A percentile compares a stretch with the other conserved stretches of the same genome.
Evolutionary conservation across 1,284 basidiomycete genomes (phyloP).

Genomic region (Cryptococcus jaspeensis): DNA sequence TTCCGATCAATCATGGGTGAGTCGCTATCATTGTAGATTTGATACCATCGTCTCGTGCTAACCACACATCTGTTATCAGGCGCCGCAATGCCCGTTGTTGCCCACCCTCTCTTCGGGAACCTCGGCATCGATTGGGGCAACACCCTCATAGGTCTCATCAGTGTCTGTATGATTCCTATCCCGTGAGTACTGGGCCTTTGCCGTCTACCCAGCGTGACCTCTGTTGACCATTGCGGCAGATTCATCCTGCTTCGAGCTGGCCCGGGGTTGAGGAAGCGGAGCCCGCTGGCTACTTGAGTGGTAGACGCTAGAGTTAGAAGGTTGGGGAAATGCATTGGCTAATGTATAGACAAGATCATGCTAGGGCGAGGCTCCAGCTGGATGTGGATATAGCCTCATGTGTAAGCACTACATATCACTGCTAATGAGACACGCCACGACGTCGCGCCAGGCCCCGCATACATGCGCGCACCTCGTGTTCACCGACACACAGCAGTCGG

Average conservation of each 20-base stretch:
- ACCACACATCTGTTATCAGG: constrained; percentile 7
- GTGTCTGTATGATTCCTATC: constrained; percentile 34
- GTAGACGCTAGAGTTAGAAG: no score
- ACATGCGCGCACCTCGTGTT: no score
- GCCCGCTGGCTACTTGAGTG: constrained; percentile 1
- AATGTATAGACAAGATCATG: no score
- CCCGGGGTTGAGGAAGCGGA: constrained; percentile 5
- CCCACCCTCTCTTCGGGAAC: constrained; percentile 46
- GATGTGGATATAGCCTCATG: no score
- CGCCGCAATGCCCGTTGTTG: constrained; percentile 49
- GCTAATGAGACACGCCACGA: no score
- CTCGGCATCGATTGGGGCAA: constrained; percentile 50
- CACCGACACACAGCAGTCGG: no score
- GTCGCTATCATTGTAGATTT: constrained; percentile 3
- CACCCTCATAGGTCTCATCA: constrained; percentile 42
- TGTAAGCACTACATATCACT: no score
- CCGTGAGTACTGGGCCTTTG: constrained; percentile 18
- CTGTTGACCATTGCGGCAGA: neutral
- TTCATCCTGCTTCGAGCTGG: constrained; percentile 4
- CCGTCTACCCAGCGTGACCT: neutral
- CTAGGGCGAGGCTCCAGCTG: no score
- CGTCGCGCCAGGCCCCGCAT: no score
- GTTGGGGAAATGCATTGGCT: no score
- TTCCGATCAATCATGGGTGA: constrained; percentile 47
- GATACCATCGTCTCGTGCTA: constrained; percentile 12